Conservation (phyloP, 495 filamentous ascomycete species). For the Aspergillus ostianus region DNA sequence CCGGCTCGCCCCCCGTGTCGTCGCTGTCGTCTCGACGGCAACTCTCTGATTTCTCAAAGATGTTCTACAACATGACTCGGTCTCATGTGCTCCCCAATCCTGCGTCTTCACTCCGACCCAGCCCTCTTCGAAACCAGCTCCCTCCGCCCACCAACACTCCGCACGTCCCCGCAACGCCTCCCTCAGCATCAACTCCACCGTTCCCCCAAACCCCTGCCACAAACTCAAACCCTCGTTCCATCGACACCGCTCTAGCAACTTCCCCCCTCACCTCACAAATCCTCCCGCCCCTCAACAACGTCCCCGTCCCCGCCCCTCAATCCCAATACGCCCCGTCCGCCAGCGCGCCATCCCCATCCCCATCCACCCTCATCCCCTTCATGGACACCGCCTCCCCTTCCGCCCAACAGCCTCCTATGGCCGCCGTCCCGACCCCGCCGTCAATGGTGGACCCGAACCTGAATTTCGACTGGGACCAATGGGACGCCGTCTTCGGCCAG, state of each 20-base stretch:
- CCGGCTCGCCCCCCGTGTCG: neutral
- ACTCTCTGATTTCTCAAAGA: slow-evolving; percentile 34
- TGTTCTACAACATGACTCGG: slow-evolving; percentile 42
- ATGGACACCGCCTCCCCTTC: slow-evolving; percentile 28
- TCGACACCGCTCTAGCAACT: neutral
- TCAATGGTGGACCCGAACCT: slow-evolving; percentile 47
- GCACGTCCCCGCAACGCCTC: slow-evolving; percentile 12
- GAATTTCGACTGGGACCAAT: slow-evolving; percentile 52
- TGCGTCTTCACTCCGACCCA: slow-evolving; percentile 23
- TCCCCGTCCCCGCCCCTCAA: slow-evolving; percentile 13
- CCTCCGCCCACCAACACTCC: slow-evolving; percentile 15
- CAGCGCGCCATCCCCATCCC: slow-evolving; percentile 9
- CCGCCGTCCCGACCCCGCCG: slow-evolving; percentile 36
- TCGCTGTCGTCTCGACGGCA: slow-evolving; percentile 15
- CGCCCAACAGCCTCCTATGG: slow-evolving; percentile 8
- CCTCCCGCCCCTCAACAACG: slow-evolving; percentile 21
- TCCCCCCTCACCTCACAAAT: neutral
- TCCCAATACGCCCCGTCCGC: slow-evolving; percentile 8
- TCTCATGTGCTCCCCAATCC: slow-evolving; percentile 30
- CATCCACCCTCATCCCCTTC: slow-evolving; percentile 16
- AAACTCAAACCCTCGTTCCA: slow-evolving; percentile 3
- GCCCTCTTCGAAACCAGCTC: slow-evolving; percentile 28
- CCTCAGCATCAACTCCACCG: slow-evolving; percentile 12
- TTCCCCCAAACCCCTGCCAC: slow-evolving; percentile 19
- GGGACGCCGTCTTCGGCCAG: slow-evolving; percentile 51